Conservation (phyloP, 108 stramenopile genomes). For the Nitzschia inconspicua region DNA sequence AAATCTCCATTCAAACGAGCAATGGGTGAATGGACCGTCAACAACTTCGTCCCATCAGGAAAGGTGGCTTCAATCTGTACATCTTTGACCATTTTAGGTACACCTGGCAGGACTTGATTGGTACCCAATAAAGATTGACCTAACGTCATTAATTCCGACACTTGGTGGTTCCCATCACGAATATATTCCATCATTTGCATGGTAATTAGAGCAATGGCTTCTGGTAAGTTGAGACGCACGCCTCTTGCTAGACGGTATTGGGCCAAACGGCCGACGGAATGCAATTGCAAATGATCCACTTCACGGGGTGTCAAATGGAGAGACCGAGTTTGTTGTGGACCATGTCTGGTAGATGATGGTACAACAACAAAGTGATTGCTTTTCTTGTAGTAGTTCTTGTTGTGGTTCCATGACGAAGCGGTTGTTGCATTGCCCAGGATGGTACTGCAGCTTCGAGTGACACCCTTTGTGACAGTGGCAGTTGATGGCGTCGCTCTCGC, state of each 20-base stretch:
- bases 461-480: too few species aligned
- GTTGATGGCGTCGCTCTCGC: too few species aligned
- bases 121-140: constrained; percentile 83
- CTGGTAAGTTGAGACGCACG: constrained; percentile 84
- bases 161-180: constrained; percentile 80
- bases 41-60: constrained; percentile 97
- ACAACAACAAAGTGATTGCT: too few species aligned
- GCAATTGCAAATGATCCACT: constrained; percentile 82
- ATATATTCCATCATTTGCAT: constrained; percentile 93
- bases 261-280: constrained; percentile 85
- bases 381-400: too few species aligned
- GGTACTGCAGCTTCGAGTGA: too few species aligned
- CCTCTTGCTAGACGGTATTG: constrained; percentile 94
- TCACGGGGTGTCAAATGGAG: constrained; percentile 80
- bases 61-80: constrained; percentile 98
- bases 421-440: too few species aligned
- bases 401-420: too few species aligned
- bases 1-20: constrained; percentile 76
- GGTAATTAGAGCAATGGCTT: constrained; percentile 86
- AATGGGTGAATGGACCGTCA: constrained; percentile 93
- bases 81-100: constrained; percentile 75
- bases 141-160: constrained; percentile 86
- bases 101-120: constrained; percentile 85
- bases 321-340: constrained; percentile 10
- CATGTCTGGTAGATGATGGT: too few species aligned